phyloP scores from a whole-genome alignment of 768 basidiomycete species.

The Rhodotorula diobovata region DNA sequence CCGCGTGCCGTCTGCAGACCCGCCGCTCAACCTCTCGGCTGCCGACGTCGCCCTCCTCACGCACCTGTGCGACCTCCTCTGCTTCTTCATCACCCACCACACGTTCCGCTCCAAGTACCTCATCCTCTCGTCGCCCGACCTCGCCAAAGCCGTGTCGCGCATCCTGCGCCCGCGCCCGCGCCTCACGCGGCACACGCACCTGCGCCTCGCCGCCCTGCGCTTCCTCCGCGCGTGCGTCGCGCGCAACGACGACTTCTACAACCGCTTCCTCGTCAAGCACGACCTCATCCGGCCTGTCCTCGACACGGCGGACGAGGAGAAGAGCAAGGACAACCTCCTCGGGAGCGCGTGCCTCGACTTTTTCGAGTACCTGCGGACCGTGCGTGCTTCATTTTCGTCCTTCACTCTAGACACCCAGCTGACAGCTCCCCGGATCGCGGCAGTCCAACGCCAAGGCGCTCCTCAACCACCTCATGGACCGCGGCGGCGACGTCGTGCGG shows the following conservation, averaged over 20 bases:
- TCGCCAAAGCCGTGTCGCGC: constrained; percentile 67
- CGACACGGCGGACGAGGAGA: constrained; percentile 71
- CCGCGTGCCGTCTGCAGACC: background rate
- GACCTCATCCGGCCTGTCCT: constrained; percentile 78
- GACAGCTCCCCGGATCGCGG: constrained; percentile 47
- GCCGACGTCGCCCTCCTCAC: constrained; percentile 65
- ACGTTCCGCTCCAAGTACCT: constrained; percentile 87
- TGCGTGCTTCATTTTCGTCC: constrained; percentile 46
- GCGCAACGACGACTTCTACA: constrained; percentile 60
- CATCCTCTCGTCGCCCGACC: constrained; percentile 66
- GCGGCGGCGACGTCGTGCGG: constrained; percentile 63
- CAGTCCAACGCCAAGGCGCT: constrained; percentile 72
- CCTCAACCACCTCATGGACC: constrained; percentile 76
- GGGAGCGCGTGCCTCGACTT: constrained; percentile 94
- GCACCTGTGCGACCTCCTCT: constrained; percentile 84
- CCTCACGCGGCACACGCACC: constrained; percentile 78
- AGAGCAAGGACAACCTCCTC: constrained; percentile 80
- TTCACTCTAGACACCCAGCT: background rate
- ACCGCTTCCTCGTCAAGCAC: constrained; percentile 74
- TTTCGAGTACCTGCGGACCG: constrained; percentile 84
- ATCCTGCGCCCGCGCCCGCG: constrained; percentile 71
- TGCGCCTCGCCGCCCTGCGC: constrained; percentile 85
- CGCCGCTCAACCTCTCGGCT: constrained; percentile 52
- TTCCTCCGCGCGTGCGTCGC: constrained; percentile 82
- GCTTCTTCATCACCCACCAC: constrained; percentile 82